Evolutionary conservation across 768 basidiomycete species (phyloP).

Genomic region (Naganishia friedmannii): DNA sequence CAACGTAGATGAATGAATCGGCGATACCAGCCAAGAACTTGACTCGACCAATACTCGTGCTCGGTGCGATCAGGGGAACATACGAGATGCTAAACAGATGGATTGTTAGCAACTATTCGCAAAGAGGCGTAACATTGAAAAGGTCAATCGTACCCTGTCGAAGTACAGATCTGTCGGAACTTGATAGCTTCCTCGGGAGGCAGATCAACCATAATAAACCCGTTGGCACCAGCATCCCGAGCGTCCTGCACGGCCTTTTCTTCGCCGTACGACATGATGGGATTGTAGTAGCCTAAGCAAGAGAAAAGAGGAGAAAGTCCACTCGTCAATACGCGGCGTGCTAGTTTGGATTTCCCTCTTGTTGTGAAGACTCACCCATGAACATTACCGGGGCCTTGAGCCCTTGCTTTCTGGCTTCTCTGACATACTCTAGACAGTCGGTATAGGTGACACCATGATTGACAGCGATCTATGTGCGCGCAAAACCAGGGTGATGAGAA

Average conservation of each 20-base stretch:
- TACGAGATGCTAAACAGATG: slow-evolving; percentile 70
- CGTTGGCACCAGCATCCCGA: slow-evolving; percentile 84
- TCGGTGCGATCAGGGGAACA: slow-evolving; percentile 91
- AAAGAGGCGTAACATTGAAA: background rate
- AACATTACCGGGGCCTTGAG: slow-evolving; percentile 82
- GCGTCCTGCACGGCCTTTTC: slow-evolving; percentile 90
- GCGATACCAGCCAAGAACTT: slow-evolving; percentile 88
- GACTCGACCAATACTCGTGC: slow-evolving; percentile 80
- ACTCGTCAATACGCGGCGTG: too few relatives aligned
- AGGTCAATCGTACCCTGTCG: slow-evolving; percentile 65
- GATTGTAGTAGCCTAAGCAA: slow-evolving; percentile 90
- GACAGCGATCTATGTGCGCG: slow-evolving; percentile 73
- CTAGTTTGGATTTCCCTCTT: too few relatives aligned
- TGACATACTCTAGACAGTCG: slow-evolving; percentile 69
- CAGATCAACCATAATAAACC: slow-evolving; percentile 95
- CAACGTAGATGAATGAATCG: slow-evolving; percentile 95
- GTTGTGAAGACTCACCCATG: slow-evolving; percentile 66
- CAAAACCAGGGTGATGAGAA: background rate
- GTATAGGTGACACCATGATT: slow-evolving; percentile 74
- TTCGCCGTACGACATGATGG: slow-evolving; percentile 90
- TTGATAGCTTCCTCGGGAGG: slow-evolving; percentile 92
- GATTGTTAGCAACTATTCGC: slow-evolving; percentile 13
- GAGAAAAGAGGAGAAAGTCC: background rate
- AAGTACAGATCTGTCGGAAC: slow-evolving; percentile 83
- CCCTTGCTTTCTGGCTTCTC: slow-evolving; percentile 75